Conservation (phyloP, 2,329 filamentous ascomycete species). For the Chaetomiaceae sp. region DNA sequence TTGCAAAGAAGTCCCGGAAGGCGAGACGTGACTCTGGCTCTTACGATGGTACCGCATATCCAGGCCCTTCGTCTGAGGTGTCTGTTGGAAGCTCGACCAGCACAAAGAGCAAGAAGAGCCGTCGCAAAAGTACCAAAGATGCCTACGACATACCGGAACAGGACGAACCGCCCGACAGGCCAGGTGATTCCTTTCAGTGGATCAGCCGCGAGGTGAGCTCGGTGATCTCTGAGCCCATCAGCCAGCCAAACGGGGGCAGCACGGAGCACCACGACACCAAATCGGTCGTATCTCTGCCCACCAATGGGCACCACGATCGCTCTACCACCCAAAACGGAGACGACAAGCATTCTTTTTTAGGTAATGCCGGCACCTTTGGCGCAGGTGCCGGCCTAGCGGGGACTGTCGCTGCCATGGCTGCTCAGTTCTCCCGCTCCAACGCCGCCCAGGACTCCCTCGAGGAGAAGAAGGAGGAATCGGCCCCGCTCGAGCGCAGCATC, state of each 20-base stretch:
- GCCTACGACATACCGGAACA: constrained; percentile 33
- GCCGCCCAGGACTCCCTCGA: constrained; percentile 37
- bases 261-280: constrained; percentile 44
- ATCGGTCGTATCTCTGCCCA: constrained; percentile 42
- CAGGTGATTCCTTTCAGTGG: constrained; percentile 35
- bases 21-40: constrained; percentile 28
- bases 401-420: constrained; percentile 39
- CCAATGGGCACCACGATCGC: constrained; percentile 29
- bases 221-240: constrained; percentile 42
- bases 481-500: constrained; percentile 18
- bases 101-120: constrained; percentile 30
- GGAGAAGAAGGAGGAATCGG: constrained; percentile 11
- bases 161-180: constrained; percentile 38
- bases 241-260: constrained; percentile 34
- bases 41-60: constrained; percentile 33
- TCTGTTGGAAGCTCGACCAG: constrained; percentile 31
- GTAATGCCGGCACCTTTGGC: constrained; percentile 65
- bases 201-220: constrained; percentile 45
- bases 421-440: constrained; percentile 23
- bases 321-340: constrained; percentile 26
- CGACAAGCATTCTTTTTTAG: constrained; percentile 61
- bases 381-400: constrained; percentile 61
- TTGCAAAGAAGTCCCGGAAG: constrained; percentile 29
- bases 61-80: constrained; percentile 35
- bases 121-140: constrained; percentile 34